Conservation (phyloP, 2,329 filamentous ascomycete genomes). For the Trichoderma brevicompactum region DNA sequence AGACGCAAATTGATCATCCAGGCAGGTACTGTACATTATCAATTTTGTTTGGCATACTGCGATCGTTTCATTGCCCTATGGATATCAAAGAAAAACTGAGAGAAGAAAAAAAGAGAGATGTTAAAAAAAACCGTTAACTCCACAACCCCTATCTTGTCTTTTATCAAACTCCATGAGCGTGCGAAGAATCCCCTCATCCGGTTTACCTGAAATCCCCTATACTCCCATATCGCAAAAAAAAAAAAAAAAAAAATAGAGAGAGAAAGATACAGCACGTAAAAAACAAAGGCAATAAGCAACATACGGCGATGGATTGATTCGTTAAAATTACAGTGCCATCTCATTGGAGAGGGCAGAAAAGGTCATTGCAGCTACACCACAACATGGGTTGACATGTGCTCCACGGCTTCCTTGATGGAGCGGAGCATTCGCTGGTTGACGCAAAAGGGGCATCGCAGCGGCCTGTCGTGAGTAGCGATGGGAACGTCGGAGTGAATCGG, state of each 20-base stretch:
- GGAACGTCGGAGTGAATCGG: slow-evolving; percentile 58
- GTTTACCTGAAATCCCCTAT: neutral
- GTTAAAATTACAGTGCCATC: neutral
- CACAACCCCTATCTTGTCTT: neutral
- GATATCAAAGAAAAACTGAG: slow-evolving; percentile 3
- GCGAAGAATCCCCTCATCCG: neutral
- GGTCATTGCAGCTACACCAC: slow-evolving; percentile 48
- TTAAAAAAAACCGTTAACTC: slow-evolving; percentile 18
- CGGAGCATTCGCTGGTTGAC: slow-evolving; percentile 65
- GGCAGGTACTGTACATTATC: slow-evolving; percentile 4
- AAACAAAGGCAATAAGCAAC: neutral
- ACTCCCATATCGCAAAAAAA: neutral
- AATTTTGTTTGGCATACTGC: neutral
- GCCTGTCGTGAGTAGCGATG: slow-evolving; percentile 52
- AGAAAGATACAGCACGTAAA: neutral
- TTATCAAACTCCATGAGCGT: slow-evolving; percentile 16
- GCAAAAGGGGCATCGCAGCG: slow-evolving; percentile 63
- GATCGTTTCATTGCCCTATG: neutral
- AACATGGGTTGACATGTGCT: slow-evolving; percentile 66
- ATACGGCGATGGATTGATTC: neutral
- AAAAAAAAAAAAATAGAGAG: neutral
- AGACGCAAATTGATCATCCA: neutral
- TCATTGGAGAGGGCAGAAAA: too few species aligned
- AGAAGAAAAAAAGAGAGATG: neutral
- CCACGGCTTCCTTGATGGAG: slow-evolving; percentile 64